These are phyloP conservation scores for Botryotinia narcissicola DNA, from an alignment of 2,329 filamentous ascomycete species.

Conservation along the genomic window DNA sequence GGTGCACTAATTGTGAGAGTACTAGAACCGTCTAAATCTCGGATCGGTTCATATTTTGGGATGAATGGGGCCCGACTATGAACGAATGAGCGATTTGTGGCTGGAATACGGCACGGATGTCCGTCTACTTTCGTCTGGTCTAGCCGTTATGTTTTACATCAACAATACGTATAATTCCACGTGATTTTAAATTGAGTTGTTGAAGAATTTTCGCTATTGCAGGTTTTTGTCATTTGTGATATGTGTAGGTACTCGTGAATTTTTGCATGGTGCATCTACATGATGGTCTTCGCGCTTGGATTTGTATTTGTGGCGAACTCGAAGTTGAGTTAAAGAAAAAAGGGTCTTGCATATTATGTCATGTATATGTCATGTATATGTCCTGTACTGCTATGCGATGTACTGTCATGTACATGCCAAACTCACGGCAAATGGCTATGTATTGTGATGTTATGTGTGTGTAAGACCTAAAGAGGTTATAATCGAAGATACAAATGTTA, in stretches of 20 bases:
- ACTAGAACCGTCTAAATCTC: not conserved
- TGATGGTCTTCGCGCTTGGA: not conserved
- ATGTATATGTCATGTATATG: conserved; percentile 10
- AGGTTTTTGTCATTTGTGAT: not conserved
- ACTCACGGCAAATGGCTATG: not conserved
- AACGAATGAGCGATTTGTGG: not conserved
- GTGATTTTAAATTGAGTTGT: conserved; percentile 9
- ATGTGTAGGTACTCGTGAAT: not conserved
- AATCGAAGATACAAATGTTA: not conserved
- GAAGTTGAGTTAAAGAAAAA: not conserved
- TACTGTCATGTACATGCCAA: conserved; percentile 4
- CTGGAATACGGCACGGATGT: conserved; percentile 6
- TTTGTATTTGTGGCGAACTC: not conserved
- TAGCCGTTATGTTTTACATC: not conserved
- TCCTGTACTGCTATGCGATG: not conserved
- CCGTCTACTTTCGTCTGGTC: not conserved
- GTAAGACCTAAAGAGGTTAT: not conserved
- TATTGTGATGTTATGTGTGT: not conserved
- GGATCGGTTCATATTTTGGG: not conserved
- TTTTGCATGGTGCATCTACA: not conserved
- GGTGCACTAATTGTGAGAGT: not conserved
- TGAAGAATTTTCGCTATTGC: not conserved
- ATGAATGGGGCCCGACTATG: not conserved
- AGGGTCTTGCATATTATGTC: not conserved
- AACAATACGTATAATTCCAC: not conserved